phyloP scores from a whole-genome alignment of 352 stramenopile species.

The Phytophthora sp. region DNA sequence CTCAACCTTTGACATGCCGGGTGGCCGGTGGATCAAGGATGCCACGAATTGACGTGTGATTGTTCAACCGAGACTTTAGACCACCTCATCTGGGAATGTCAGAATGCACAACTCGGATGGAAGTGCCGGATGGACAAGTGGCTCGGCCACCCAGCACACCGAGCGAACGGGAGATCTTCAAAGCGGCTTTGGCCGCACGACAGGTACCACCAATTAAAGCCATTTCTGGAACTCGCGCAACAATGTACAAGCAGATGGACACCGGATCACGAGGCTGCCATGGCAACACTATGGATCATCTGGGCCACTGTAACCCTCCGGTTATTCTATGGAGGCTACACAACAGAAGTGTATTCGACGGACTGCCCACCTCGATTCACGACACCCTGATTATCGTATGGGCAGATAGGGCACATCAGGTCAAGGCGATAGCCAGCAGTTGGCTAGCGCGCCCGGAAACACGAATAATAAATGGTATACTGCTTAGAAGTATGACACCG shows the following conservation, averaged over 20 bases:
- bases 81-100: background rate
- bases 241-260: constrained; percentile 1
- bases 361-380: background rate
- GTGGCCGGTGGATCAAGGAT: background rate
- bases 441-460: background rate
- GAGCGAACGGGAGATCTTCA: background rate
- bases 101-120: background rate
- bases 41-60: background rate
- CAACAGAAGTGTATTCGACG: background rate
- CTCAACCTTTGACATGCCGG: background rate
- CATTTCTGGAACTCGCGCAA: background rate
- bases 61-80: background rate
- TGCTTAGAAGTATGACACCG: too few relatives aligned
- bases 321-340: background rate
- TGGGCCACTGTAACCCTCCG: background rate
- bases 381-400: background rate
- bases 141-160: background rate
- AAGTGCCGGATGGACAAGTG: background rate
- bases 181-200: too few relatives aligned
- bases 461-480: background rate
- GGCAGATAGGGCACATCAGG: background rate
- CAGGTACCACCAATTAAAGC: background rate
- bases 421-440: background rate
- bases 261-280: background rate
- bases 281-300: background rate